These are phyloP conservation scores for Byssothecium circinans DNA, from an alignment of 2,329 filamentous ascomycete genomes.

Conservation along the genomic window DNA sequence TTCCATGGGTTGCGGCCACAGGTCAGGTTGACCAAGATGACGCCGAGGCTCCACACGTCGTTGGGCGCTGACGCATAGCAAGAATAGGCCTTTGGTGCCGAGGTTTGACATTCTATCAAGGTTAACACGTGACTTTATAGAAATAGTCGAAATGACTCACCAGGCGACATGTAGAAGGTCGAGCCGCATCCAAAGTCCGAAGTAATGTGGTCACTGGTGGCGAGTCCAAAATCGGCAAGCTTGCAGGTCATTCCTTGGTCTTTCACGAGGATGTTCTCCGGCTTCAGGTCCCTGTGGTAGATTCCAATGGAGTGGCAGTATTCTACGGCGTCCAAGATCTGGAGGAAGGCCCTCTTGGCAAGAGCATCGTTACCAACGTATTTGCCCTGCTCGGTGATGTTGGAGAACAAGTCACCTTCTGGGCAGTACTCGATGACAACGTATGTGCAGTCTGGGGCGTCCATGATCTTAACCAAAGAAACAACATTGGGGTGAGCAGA, in stretches of 20 bases:
- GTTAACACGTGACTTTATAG: slow-evolving; percentile 22
- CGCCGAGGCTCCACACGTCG: slow-evolving; percentile 97
- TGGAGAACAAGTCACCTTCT: slow-evolving; percentile 94
- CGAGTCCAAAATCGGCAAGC: slow-evolving; percentile 95
- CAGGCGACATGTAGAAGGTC: slow-evolving; percentile 99
- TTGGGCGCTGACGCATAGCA: slow-evolving; percentile 92
- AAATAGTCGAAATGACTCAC: slow-evolving; percentile 56
- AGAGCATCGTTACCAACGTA: slow-evolving; percentile 91
- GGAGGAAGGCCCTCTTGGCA: slow-evolving; percentile 84
- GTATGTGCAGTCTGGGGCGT: slow-evolving; percentile 88
- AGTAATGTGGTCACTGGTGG: slow-evolving; percentile 79
- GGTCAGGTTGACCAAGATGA: slow-evolving; percentile 95
- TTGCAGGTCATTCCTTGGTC: slow-evolving; percentile 88
- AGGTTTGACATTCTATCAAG: slow-evolving; percentile 81
- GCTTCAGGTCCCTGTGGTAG: slow-evolving; percentile 96
- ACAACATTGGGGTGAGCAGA: slow-evolving; percentile 92
- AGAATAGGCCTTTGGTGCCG: slow-evolving; percentile 66
- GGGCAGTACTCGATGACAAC: slow-evolving; percentile 97
- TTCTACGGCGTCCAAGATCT: slow-evolving; percentile 94
- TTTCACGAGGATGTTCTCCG: slow-evolving; percentile 94
- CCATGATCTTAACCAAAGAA: slow-evolving; percentile 89
- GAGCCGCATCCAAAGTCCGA: slow-evolving; percentile 97
- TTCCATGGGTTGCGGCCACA: slow-evolving; percentile 99
- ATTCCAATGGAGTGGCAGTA: slow-evolving; percentile 92
- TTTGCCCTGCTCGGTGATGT: slow-evolving; percentile 92